Evolutionary conservation across 306 rosid species (phyloP).

Genomic region (apple (Malus domestica)): DNA sequence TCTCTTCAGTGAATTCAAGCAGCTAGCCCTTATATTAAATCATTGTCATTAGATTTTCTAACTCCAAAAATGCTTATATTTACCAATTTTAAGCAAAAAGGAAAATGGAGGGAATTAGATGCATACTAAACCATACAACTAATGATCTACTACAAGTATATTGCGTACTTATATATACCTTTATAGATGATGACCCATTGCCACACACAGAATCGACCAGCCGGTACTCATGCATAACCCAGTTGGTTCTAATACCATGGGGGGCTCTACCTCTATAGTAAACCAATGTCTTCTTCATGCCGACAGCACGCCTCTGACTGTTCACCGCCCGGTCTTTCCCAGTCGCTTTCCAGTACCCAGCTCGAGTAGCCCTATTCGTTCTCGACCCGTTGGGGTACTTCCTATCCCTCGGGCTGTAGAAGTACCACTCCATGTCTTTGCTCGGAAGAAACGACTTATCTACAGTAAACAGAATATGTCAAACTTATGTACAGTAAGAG

Average conservation of each 20-base stretch:
- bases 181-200: slow-evolving; percentile 47
- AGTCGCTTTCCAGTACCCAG: slow-evolving; percentile 94
- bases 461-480: slow-evolving; percentile 3
- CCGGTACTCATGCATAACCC: slow-evolving; percentile 99
- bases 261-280: slow-evolving; percentile 92
- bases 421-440: slow-evolving; percentile 97
- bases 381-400: slow-evolving; percentile 99
- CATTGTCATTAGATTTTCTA: neutral
- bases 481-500: neutral
- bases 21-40: neutral
- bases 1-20: neutral
- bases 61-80: neutral
- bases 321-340: slow-evolving; percentile 81
- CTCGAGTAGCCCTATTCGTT: slow-evolving; percentile 80
- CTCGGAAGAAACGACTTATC: slow-evolving; percentile 83
- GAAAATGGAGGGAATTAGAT: neutral
- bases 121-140: neutral
- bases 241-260: slow-evolving; percentile 81
- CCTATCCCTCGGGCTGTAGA: slow-evolving; percentile 82
- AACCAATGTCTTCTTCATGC: slow-evolving; percentile 94
- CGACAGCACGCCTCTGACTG: slow-evolving; percentile 53
- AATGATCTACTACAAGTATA: neutral
- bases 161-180: slow-evolving; percentile 35
- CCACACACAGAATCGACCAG: slow-evolving; percentile 41
- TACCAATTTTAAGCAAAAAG: neutral